Conservation (phyloP, 805 yeast genomes). For the Wickerhamiella galacta region DNA sequence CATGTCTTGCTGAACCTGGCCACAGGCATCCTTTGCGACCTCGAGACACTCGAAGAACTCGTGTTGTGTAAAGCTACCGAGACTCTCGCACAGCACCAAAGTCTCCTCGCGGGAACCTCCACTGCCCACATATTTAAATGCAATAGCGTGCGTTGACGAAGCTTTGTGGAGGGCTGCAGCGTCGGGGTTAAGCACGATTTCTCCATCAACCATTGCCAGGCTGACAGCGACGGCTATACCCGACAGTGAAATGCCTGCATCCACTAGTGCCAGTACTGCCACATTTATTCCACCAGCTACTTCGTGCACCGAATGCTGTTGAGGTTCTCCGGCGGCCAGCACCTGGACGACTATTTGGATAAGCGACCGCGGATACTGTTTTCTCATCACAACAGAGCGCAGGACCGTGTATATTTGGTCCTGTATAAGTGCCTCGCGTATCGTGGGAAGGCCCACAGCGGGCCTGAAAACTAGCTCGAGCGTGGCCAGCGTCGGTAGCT, state of each 20-base stretch:
- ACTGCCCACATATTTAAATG: slow-evolving; percentile 34
- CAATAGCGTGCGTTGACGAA: slow-evolving; percentile 47
- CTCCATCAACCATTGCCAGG: slow-evolving; percentile 23
- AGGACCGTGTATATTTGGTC: slow-evolving; percentile 50
- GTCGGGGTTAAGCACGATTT: slow-evolving; percentile 29
- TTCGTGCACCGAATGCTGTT: slow-evolving; percentile 29
- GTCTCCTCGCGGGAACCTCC: slow-evolving; percentile 30
- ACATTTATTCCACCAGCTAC: slow-evolving; percentile 59
- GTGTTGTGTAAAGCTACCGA: slow-evolving; percentile 48
- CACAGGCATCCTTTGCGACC: background rate
- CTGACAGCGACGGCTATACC: slow-evolving; percentile 45
- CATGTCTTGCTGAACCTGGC: background rate
- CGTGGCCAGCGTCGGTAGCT: slow-evolving; percentile 60
- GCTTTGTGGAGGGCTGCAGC: slow-evolving; percentile 28
- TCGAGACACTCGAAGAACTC: slow-evolving; percentile 30
- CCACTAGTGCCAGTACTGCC: slow-evolving; percentile 48
- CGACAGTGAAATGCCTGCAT: slow-evolving; percentile 58
- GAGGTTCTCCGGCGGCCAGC: slow-evolving; percentile 35
- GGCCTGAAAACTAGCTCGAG: slow-evolving; percentile 71
- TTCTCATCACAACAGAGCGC: slow-evolving; percentile 40
- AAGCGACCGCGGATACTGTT: slow-evolving; percentile 62
- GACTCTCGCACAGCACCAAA: slow-evolving; percentile 52
- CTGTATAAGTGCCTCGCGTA: slow-evolving; percentile 63
- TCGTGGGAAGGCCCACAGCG: slow-evolving; percentile 48
- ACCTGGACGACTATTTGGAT: slow-evolving; percentile 55